These are phyloP conservation scores for Sisymbrium altissimum DNA, from an alignment of 345 rosid genomes.

Conservation along the genomic window DNA sequence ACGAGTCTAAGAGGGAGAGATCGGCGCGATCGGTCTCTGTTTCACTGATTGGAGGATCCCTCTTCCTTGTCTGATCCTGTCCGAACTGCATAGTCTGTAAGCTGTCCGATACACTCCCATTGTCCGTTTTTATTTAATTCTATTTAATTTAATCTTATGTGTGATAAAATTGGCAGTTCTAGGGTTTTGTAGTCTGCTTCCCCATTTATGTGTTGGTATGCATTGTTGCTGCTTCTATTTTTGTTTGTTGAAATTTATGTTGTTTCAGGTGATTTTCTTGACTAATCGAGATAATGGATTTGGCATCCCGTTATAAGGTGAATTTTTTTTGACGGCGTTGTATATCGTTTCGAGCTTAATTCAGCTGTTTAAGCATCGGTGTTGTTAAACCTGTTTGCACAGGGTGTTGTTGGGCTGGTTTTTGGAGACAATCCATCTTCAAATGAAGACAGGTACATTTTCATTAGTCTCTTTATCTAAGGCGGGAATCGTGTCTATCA, in stretches of 20 bases:
- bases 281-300: conserved; percentile 51
- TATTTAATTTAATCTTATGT: too few relatives aligned
- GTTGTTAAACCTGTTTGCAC: conserved; percentile 27
- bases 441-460: conserved; percentile 65
- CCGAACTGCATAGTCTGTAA: conserved; percentile 9
- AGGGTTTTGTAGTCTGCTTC: conserved; percentile 12
- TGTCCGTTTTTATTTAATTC: not conserved
- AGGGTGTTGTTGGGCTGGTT: conserved; percentile 95
- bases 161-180: not conserved
- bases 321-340: not conserved
- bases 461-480: too few relatives aligned
- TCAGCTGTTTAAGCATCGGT: not conserved
- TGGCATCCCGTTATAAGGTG: conserved; percentile 92
- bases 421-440: conserved; percentile 84
- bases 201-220: not conserved
- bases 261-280: conserved; percentile 26
- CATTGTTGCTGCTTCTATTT: not conserved
- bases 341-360: not conserved
- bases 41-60: conserved; percentile 4
- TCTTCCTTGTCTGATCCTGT: conserved; percentile 19
- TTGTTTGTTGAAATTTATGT: not conserved
- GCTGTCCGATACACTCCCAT: conserved; percentile 11
- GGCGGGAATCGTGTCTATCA: too few relatives aligned
- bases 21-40: conserved; percentile 8
- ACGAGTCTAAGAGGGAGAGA: not conserved